Percentiles rank a stretch among this genome's conserved stretches.
Conservation (phyloP, 306 rosid genomes). For the Begonia fuchsioides region DNA sequence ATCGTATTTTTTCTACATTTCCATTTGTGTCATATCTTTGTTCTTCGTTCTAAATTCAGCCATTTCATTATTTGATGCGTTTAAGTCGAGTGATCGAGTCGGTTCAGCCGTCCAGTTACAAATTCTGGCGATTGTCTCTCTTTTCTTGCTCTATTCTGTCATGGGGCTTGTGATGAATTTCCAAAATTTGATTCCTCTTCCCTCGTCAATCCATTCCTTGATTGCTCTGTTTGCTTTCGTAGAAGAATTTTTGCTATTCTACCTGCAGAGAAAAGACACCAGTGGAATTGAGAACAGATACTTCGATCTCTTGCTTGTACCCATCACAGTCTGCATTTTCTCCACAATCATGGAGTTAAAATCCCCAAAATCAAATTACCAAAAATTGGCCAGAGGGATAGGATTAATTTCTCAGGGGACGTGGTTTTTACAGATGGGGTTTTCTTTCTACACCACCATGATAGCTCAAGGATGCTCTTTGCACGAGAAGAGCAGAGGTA, state of each 20-base stretch:
- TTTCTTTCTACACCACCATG: slow-evolving; percentile 43
- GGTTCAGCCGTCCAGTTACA: slow-evolving; percentile 64
- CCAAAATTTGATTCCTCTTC: slow-evolving; percentile 12
- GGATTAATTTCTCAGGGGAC: slow-evolving; percentile 62
- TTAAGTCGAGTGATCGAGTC: slow-evolving; percentile 35
- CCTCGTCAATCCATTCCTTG: slow-evolving; percentile 24
- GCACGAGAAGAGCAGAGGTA: slow-evolving; percentile 53
- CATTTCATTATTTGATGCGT: slow-evolving; percentile 34
- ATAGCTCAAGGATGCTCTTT: slow-evolving; percentile 50
- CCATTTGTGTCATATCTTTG: slow-evolving; percentile 21
- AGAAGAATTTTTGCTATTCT: slow-evolving; percentile 60
- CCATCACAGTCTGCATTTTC: slow-evolving; percentile 39
- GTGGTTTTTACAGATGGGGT: slow-evolving; percentile 74
- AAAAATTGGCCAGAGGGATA: slow-evolving; percentile 47
- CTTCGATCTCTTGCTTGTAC: slow-evolving; percentile 56
- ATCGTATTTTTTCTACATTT: slow-evolving; percentile 18
- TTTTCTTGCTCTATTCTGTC: slow-evolving; percentile 48
- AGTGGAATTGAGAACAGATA: slow-evolving; percentile 63
- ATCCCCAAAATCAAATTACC: slow-evolving; percentile 20
- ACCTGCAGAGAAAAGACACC: slow-evolving; percentile 60
- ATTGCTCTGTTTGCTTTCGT: slow-evolving; percentile 46
- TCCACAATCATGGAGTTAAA: slow-evolving; percentile 32
- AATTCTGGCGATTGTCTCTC: slow-evolving; percentile 24
- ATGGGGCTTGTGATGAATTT: slow-evolving; percentile 19
- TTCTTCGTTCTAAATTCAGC: slow-evolving; percentile 35